A percentile compares a stretch with the other conserved stretches of the same genome.
phyloP scores from a whole-genome alignment of 1,139 yeast genomes.

The Suhomyces coccinellae region DNA sequence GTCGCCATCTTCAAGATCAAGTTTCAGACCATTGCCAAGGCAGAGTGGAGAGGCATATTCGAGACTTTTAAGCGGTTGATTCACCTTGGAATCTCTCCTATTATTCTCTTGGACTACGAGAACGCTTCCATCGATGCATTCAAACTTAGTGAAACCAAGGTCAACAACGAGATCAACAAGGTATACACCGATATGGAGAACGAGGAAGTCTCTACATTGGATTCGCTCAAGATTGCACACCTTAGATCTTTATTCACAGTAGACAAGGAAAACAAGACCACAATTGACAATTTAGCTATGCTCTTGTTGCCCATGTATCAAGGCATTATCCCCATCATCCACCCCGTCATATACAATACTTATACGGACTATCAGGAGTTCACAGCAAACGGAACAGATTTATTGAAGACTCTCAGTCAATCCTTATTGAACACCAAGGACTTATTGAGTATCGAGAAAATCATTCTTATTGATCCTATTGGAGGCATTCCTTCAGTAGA shows the following conservation, averaged over 20 bases:
- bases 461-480: slow-evolving; percentile 71
- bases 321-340: slow-evolving; percentile 57
- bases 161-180: slow-evolving; percentile 36
- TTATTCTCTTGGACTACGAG: slow-evolving; percentile 34
- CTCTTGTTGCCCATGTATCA: slow-evolving; percentile 45
- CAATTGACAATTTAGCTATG: slow-evolving; percentile 33
- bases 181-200: slow-evolving; percentile 20
- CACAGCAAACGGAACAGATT: slow-evolving; percentile 32
- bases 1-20: slow-evolving; percentile 54
- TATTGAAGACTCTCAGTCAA: slow-evolving; percentile 30
- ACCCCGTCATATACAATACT: slow-evolving; percentile 55
- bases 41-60: slow-evolving; percentile 44
- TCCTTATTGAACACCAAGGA: slow-evolving; percentile 28
- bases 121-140: slow-evolving; percentile 29
- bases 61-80: slow-evolving; percentile 51
- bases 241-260: slow-evolving; percentile 31
- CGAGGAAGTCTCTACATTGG: slow-evolving; percentile 18
- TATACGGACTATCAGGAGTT: slow-evolving; percentile 31
- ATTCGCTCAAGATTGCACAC: slow-evolving; percentile 28
- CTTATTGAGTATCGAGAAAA: slow-evolving; percentile 68
- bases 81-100: slow-evolving; percentile 48
- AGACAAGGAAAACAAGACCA: slow-evolving; percentile 7
- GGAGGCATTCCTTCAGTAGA: slow-evolving; percentile 94
- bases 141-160: slow-evolving; percentile 34
- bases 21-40: slow-evolving; percentile 31